Conservation (phyloP, 2,329 filamentous ascomycete genomes). For the Fusarium sp. region DNA sequence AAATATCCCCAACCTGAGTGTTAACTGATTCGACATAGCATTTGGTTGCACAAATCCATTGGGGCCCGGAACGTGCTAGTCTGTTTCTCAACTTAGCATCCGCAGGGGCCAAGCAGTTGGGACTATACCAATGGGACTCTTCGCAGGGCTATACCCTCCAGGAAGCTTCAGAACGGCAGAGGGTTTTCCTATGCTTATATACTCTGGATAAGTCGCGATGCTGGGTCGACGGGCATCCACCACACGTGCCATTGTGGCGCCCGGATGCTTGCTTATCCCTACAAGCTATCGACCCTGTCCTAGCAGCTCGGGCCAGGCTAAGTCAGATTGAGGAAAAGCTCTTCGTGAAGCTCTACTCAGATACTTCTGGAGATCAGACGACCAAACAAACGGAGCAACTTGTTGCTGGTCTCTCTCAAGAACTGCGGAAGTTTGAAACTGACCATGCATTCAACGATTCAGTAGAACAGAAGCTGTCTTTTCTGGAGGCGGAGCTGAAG, state of each 20-base stretch:
- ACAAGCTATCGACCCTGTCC: not conserved
- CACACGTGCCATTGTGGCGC: not conserved
- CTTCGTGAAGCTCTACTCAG: constrained; percentile 3
- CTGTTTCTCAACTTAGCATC: not conserved
- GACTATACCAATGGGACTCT: not conserved
- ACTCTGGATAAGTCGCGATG: constrained; percentile 1
- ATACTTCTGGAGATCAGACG: not conserved
- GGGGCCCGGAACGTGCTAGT: constrained; percentile 1
- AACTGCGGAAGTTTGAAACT: not conserved
- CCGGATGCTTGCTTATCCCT: not conserved
- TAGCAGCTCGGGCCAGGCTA: not conserved
- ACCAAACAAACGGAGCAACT: not conserved
- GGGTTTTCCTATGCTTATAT: not conserved
- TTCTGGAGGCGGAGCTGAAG: not conserved
- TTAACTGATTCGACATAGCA: not conserved
- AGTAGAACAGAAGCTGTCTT: not conserved
- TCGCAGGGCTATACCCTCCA: not conserved
- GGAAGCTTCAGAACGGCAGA: not conserved
- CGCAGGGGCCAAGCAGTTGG: not conserved
- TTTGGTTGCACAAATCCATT: constrained; percentile 1
- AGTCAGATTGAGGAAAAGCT: not conserved
- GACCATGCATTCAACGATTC: not conserved
- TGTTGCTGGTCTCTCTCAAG: not conserved
- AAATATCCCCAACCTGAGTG: not conserved
- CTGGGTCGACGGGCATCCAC: not conserved